Evolutionary conservation across 768 basidiomycete species (phyloP), one percentile per base, ranked within the genome.

Genomic region (Coprinellus aureogranulatus): DNA sequence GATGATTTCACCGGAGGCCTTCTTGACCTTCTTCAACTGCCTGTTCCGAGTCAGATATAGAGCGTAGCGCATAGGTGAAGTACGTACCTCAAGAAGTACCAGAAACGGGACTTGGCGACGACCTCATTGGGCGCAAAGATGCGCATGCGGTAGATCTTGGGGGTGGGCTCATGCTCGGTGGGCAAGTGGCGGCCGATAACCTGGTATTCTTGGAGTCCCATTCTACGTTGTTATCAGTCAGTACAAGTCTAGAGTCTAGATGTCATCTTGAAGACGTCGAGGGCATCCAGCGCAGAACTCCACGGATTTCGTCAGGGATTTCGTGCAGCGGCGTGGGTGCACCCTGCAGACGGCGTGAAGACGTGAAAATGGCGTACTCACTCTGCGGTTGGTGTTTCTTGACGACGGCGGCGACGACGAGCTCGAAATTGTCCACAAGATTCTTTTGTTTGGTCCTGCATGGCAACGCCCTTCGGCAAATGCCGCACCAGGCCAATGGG

Each of bases 121-220:
- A 98, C 94, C 62, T 97, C 93, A 74, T 98, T 98, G 64, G 94
- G 93, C 63, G 97, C 94, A 72, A 98, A 99, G 70, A 98, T 97
- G 75, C 96, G 90, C 96, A 98, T 98, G 68, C 96, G 90, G 84
- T 92, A 98, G 76, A 98, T 95, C 86, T 98, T 98, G 60, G 97
- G 97, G 60, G 83, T 91, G 55, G 93, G 92, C 64, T 97, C 92
- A 62, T 83, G 72, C 80, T 94, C 93, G 54, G 94, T 94, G 70
- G 97, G 96, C 67, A 98, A 80, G 75, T 97, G 95, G 72, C 96
- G 93, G 64, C 97, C 97, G 65, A 99, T 89, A 75, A 98, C 90
- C 78, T 97, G 94, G 82, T 81, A 98, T 84, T 99, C 96, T 68
- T 82, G 80, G 70, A 92, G 79, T 75, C 82, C 81, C 90, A 91